Evolutionary conservation across 2,329 filamentous ascomycete species (phyloP).

Genomic region (Echinosphaeria canescens): DNA sequence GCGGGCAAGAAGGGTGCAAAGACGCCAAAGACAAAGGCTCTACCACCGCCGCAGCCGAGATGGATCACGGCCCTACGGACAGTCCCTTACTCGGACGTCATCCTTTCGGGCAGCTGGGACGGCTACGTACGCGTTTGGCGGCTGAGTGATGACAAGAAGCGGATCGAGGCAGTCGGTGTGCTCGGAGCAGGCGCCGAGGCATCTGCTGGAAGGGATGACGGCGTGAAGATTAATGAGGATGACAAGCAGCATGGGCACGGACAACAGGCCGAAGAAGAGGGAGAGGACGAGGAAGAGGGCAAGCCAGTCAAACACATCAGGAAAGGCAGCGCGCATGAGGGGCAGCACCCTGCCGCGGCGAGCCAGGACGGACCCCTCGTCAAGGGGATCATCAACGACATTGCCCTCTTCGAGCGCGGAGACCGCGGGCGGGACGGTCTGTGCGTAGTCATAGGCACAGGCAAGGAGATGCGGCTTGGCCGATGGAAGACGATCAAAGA

Average conservation of each 20-base stretch:
- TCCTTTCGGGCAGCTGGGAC: slow-evolving; percentile 90
- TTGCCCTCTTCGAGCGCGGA: slow-evolving; percentile 70
- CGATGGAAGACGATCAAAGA: slow-evolving; percentile 47
- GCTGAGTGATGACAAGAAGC: slow-evolving; percentile 63
- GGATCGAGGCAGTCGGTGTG: slow-evolving; percentile 49
- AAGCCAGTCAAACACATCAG: slow-evolving; percentile 6
- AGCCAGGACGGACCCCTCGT: slow-evolving; percentile 13
- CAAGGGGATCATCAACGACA: slow-evolving; percentile 69
- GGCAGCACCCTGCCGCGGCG: slow-evolving; percentile 4
- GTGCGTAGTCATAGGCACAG: slow-evolving; percentile 68
- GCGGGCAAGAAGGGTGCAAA: too few relatives aligned
- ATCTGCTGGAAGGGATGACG: slow-evolving; percentile 3
- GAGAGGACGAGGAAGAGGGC: slow-evolving; percentile 8
- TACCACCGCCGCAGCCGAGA: slow-evolving; percentile 48
- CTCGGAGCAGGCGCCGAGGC: slow-evolving; percentile 21
- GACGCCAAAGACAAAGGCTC: too few relatives aligned
- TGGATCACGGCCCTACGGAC: slow-evolving; percentile 81
- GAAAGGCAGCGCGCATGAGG: neutral
- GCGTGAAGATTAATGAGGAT: too few relatives aligned
- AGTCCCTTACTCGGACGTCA: slow-evolving; percentile 74
- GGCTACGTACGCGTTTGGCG: slow-evolving; percentile 73
- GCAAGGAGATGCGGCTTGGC: slow-evolving; percentile 69
- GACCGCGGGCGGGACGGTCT: slow-evolving; percentile 56
- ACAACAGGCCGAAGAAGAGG: slow-evolving; percentile 8
- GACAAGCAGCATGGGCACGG: slow-evolving; percentile 3